Percentiles rank a stretch among this genome's conserved stretches.
Evolutionary conservation across 306 rosid genomes (phyloP).

Genomic region (Trifolium fragiferum): DNA sequence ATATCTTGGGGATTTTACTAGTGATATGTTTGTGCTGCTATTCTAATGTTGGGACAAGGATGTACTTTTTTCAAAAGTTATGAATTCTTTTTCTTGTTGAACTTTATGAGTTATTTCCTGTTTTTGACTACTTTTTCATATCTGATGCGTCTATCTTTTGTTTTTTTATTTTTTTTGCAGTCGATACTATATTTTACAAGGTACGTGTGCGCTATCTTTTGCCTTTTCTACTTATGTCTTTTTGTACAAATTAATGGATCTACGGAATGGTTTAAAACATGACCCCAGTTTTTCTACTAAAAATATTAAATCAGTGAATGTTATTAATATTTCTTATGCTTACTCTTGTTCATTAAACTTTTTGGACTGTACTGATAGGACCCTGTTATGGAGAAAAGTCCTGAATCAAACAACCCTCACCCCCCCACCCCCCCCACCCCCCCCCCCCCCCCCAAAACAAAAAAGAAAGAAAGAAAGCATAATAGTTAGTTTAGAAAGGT

Average conservation of each 20-base stretch:
- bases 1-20: slow-evolving; percentile 13
- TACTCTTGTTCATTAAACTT: slow-evolving; percentile 31
- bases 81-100: slow-evolving; percentile 27
- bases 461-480: slow-evolving; percentile 8
- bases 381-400: background rate
- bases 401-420: background rate
- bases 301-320: slow-evolving; percentile 17
- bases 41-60: slow-evolving; percentile 22
- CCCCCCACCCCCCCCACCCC: background rate
- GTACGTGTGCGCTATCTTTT: slow-evolving; percentile 47
- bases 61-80: slow-evolving; percentile 10
- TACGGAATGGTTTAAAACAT: slow-evolving; percentile 16
- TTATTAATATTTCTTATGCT: slow-evolving; percentile 21
- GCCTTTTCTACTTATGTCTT: background rate
- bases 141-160: slow-evolving; percentile 44
- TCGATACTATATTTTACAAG: slow-evolving; percentile 72
- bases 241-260: slow-evolving; percentile 16
- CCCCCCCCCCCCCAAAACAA: too few species aligned
- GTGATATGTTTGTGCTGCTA: slow-evolving; percentile 29
- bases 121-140: slow-evolving; percentile 26
- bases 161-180: slow-evolving; percentile 56
- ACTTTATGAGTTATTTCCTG: slow-evolving; percentile 13
- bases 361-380: background rate
- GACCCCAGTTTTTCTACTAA: slow-evolving; percentile 4
- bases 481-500: background rate